Conservation (phyloP, 192 early-diverging fungal species). For the Coemansia sp. region DNA sequence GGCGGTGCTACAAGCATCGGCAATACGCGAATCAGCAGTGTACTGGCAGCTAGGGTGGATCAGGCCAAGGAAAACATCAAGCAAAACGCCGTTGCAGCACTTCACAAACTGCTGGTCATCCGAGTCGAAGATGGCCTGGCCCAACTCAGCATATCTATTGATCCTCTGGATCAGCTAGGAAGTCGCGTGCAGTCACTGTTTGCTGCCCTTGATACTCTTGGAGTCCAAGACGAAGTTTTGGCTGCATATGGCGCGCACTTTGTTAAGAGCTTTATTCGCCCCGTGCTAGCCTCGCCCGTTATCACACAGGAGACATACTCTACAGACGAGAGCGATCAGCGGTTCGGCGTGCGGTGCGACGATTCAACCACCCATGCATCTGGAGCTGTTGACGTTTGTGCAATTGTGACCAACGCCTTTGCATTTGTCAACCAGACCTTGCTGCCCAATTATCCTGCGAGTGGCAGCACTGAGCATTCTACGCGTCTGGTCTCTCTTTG, state of each 20-base stretch:
- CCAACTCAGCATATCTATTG: neutral
- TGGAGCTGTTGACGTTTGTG: slow-evolving; percentile 4
- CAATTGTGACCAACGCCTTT: slow-evolving; percentile 9
- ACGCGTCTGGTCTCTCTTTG: neutral
- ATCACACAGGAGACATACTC: neutral
- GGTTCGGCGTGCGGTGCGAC: neutral
- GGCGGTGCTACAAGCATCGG: slow-evolving; percentile 8
- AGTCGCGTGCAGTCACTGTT: neutral
- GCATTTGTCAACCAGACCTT: slow-evolving; percentile 15
- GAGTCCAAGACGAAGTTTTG: neutral
- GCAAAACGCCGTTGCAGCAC: slow-evolving; percentile 9
- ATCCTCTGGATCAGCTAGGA: neutral
- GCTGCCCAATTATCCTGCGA: neutral
- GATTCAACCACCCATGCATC: neutral
- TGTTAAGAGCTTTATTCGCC: slow-evolving; percentile 18
- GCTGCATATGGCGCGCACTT: slow-evolving; percentile 16
- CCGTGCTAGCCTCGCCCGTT: slow-evolving; percentile 17
- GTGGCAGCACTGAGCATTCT: neutral
- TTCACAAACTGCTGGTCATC: slow-evolving; percentile 7
- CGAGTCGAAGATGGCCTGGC: neutral
- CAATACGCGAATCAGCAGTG: slow-evolving; percentile 10
- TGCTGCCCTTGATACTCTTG: slow-evolving; percentile 27
- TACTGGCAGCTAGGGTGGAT: slow-evolving; percentile 12
- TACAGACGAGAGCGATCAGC: neutral
- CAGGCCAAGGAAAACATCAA: slow-evolving; percentile 23